phyloP scores from a whole-genome alignment of 257 asterid species.

The Scutellaria baicalensis region DNA sequence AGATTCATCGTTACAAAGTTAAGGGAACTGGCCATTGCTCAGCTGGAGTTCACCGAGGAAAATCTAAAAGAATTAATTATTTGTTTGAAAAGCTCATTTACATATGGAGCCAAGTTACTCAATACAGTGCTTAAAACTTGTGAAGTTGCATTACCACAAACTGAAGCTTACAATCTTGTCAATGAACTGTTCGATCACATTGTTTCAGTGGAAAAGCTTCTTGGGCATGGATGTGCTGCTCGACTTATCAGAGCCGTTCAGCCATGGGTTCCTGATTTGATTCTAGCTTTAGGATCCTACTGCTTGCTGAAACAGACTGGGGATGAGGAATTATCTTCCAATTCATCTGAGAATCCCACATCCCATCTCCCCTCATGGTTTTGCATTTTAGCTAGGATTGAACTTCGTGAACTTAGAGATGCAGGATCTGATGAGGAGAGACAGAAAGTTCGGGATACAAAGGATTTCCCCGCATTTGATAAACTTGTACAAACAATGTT shows the following conservation, averaged over 20 bases:
- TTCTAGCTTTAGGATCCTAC: conserved; percentile 61
- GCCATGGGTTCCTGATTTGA: conserved; percentile 83
- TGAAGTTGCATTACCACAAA: conserved; percentile 31
- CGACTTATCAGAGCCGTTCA: conserved; percentile 46
- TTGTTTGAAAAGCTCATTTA: conserved; percentile 69
- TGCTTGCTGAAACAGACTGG: conserved; percentile 37
- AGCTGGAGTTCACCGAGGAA: conserved; percentile 43
- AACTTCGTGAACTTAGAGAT: conserved; percentile 45
- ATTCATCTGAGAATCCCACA: conserved; percentile 20
- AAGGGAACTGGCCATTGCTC: conserved; percentile 29
- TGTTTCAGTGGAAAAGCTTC: conserved; percentile 57
- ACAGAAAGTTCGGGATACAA: conserved; percentile 17
- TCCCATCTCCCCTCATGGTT: conserved; percentile 54
- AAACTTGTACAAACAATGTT: conserved; percentile 41
- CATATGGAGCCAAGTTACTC: conserved; percentile 78
- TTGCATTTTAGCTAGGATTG: conserved; percentile 48
- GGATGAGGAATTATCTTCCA: conserved; percentile 15
- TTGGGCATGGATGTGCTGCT: conserved; percentile 55
- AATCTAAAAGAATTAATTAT: conserved; percentile 35
- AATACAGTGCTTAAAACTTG: conserved; percentile 40
- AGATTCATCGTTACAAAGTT: conserved; percentile 44
- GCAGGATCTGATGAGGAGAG: conserved; percentile 33
- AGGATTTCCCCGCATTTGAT: conserved; percentile 44
- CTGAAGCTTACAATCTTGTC: conserved; percentile 39
- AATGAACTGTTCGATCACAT: conserved; percentile 51